These are phyloP conservation scores for Sicyos edulis DNA, from an alignment of 306 rosid species.

Conservation along the genomic window DNA sequence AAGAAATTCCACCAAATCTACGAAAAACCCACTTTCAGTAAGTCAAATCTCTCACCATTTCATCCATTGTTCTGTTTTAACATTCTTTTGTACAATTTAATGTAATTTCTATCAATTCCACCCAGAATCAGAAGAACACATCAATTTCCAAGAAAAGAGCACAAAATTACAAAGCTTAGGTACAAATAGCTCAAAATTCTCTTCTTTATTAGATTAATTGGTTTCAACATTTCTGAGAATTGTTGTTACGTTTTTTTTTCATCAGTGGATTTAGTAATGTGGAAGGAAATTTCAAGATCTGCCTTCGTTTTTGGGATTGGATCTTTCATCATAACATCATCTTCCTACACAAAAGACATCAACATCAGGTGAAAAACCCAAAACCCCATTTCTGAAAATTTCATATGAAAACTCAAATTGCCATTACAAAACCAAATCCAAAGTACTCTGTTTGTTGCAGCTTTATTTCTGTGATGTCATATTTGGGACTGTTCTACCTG, in stretches of 20 bases:
- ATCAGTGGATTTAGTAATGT: slow-evolving; percentile 79
- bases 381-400: not conserved
- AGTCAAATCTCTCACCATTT: not conserved
- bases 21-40: slow-evolving; percentile 24
- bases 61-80: not conserved
- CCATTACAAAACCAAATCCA: not conserved
- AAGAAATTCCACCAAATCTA: slow-evolving; percentile 28
- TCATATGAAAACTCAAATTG: not conserved
- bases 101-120: slow-evolving; percentile 12
- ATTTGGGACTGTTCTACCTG: slow-evolving; percentile 67
- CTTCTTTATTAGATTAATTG: not conserved
- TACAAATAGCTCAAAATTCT: slow-evolving; percentile 16
- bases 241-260: not conserved
- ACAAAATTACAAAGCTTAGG: slow-evolving; percentile 78
- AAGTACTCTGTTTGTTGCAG: slow-evolving; percentile 30
- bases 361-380: slow-evolving; percentile 53
- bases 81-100: not conserved
- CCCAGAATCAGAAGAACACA: slow-evolving; percentile 28
- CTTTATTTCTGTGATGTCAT: slow-evolving; percentile 74
- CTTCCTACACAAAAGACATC: slow-evolving; percentile 69
- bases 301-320: slow-evolving; percentile 77
- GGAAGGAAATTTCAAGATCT: slow-evolving; percentile 88
- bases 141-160: slow-evolving; percentile 51
- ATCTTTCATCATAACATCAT: slow-evolving; percentile 63
- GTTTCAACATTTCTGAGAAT: not conserved